A percentile compares a stretch with the other conserved stretches of the same genome.
Conservation (phyloP, 2,329 filamentous ascomycete genomes). For the Bipolaris victoriae region DNA sequence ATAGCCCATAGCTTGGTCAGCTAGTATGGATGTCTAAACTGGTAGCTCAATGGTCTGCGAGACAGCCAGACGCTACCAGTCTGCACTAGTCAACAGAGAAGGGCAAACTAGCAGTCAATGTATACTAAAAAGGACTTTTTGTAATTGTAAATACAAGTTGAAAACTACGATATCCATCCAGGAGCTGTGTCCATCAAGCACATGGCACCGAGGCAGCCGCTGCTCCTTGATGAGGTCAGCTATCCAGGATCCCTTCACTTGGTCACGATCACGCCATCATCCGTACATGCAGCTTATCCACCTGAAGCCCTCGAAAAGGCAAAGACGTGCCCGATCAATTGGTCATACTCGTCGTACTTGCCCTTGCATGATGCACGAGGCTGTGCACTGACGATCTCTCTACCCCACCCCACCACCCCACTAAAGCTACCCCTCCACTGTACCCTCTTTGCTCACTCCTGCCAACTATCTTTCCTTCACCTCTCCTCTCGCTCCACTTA, state of each 20-base stretch:
- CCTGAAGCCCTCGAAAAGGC: constrained; percentile 1
- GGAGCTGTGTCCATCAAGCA: not conserved
- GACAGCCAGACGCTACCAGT: not conserved
- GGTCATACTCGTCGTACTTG: constrained; percentile 11
- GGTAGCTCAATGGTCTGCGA: not conserved
- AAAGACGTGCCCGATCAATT: constrained; percentile 20
- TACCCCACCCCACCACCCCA: constrained; percentile 18
- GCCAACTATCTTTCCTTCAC: constrained; percentile 9
- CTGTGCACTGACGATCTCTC: constrained; percentile 24
- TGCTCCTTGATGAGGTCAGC: not conserved
- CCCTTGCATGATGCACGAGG: constrained; percentile 24
- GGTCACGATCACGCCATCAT: constrained; percentile 22
- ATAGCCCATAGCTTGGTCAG: not conserved
- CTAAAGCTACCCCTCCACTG: constrained; percentile 17
- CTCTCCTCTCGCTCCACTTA: constrained; percentile 15
- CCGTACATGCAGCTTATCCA: constrained; percentile 1
- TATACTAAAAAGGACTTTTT: not conserved
- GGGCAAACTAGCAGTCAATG: not conserved
- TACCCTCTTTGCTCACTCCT: constrained; percentile 7
- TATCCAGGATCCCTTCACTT: constrained; percentile 7
- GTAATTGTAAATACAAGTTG: not conserved
- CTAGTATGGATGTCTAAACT: not conserved
- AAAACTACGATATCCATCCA: not conserved
- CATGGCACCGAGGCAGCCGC: not conserved
- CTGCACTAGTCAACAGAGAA: not conserved